Evolutionary conservation across 2,329 filamentous ascomycete genomes (phyloP), one percentile per base, ranked within the genome.

Genomic region (Nemania sp.): DNA sequence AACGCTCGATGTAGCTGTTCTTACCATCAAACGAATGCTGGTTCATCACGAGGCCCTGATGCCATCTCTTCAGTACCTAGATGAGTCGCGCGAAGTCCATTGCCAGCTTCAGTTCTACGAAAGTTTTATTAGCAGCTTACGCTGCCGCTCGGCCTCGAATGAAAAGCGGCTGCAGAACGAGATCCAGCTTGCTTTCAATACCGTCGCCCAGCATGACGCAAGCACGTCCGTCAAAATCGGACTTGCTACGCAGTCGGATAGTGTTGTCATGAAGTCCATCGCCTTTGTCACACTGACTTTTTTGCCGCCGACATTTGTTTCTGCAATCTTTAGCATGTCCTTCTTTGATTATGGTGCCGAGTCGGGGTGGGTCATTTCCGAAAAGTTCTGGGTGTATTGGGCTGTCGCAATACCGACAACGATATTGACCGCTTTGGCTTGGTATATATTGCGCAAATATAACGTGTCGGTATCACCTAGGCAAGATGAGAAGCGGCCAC

Each of bases 111-210:
- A 61, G 0, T 73, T 69, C 48, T 66, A 62, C 31, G 63, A 70
- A 23, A 65, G 70, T 15, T 66, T 73, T 14, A 45, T 75, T 1
- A 54, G 60, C 14, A 72, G 68, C 45, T 65, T 77, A 0, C 67
- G 68, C 2, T 57, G 65, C 9, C 70, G 77, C 11, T 69, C 75
- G 0, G 54, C 56, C 0, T 70, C 75, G 0, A 77, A 74, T 61
- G 69, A 71, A 11, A 67, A 74, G 12, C 58, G 83, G 53, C 70
- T 86, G 63, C 44, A 79, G 66, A 67, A 85, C 70, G 66, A 86
- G 76, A 74, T 86, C 68, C 68, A 84, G 52, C 71, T 86, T 56
- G 63, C 72, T 0, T 80, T 76, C 63, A 75, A 79, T 57, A 69
- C 61, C 0, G 73, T 77, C 0, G 70, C 75, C 0, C 74, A 78